Base-by-base conservation (phyloP, 345 rosid species). In the Bretschneidera sinensis region DNA sequence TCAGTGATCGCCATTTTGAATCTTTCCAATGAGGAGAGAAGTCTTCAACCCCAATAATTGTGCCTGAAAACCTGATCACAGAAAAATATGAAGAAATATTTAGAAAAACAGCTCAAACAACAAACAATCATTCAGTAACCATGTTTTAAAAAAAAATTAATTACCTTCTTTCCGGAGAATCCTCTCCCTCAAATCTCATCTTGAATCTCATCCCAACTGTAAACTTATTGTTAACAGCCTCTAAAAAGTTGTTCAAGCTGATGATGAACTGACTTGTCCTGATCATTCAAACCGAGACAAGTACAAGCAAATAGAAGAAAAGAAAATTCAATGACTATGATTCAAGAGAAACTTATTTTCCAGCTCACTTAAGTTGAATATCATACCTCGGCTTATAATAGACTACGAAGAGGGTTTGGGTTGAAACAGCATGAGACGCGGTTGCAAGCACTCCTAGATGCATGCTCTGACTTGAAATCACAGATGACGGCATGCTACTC, bases 401-500 rank as follows among this genome's bases (percentile, higher is more conserved):
- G 51, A 94, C 96, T 18, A 83, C 82, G 73, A 94, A 94, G 69
- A 83, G 78, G 17, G 87, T 80, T 63, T 64, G 79, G 13, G 96
- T 85, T 13, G 68, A 56, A 63, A 81, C 79, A 35, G 96, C 95
- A 70, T 94, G 99, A 64, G 80, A 80, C 56, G 97, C 99, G 54
- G 95, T 90, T 54, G 97, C 96, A 71, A 90, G 92, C 69, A 90
- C 99, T 31, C 97, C 99, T 2, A 90, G 71, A 73, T 90, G 97
- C 96, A 94, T 90, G 84, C 87, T 90, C 66, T 86, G 97, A 59
- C 96, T 83, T 43, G 97, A 90, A 71, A 94, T 88, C 69, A 90
- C 95, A 15, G 97, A 88, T 6, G 95, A 76, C n/a, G 96, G 89
- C 90, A 83, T 85, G 74, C 74, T 78, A 66, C 72, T 78, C 64